A percentile compares a stretch with the other conserved stretches of the same genome.
These are phyloP conservation scores for Barnettozyma siamensis DNA, from an alignment of 805 yeast species.

Conservation along the genomic window DNA sequence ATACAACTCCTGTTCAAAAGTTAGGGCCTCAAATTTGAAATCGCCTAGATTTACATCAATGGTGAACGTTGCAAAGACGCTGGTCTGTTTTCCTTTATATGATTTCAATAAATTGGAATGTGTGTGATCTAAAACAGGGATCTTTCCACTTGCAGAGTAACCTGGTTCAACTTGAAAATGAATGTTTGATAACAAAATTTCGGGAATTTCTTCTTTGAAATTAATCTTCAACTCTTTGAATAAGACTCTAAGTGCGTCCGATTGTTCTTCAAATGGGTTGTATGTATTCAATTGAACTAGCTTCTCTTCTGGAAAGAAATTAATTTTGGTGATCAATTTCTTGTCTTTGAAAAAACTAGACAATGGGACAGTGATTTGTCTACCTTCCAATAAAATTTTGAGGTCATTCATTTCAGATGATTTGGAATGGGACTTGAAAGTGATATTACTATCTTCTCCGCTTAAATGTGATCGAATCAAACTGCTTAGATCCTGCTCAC, in stretches of 20 bases:
- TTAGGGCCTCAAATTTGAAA: not conserved
- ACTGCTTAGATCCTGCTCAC: not conserved
- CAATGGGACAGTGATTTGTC: not conserved
- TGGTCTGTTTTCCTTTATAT: not conserved
- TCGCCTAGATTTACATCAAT: not conserved
- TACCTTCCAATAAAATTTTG: not conserved
- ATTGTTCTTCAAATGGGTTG: not conserved
- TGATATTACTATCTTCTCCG: not conserved
- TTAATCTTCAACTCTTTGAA: not conserved
- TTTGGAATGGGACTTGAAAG: not conserved
- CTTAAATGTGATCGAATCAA: not conserved
- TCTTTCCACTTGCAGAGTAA: not conserved
- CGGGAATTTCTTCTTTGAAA: not conserved
- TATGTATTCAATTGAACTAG: not conserved
- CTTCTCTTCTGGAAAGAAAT: not conserved
- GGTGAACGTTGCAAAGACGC: too few species aligned
- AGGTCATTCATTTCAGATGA: not conserved
- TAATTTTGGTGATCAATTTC: not conserved
- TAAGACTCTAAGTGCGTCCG: not conserved
- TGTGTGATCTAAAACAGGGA: not conserved
- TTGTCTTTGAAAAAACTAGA: not conserved
- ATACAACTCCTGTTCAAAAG: not conserved
- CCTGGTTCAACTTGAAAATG: not conserved
- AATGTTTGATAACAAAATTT: not conserved
- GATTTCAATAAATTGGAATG: not conserved